Percentiles rank a stretch among this genome's conserved stretches.
phyloP scores from a whole-genome alignment of 2,329 filamentous ascomycete genomes.

The Aspergillus hortae region DNA sequence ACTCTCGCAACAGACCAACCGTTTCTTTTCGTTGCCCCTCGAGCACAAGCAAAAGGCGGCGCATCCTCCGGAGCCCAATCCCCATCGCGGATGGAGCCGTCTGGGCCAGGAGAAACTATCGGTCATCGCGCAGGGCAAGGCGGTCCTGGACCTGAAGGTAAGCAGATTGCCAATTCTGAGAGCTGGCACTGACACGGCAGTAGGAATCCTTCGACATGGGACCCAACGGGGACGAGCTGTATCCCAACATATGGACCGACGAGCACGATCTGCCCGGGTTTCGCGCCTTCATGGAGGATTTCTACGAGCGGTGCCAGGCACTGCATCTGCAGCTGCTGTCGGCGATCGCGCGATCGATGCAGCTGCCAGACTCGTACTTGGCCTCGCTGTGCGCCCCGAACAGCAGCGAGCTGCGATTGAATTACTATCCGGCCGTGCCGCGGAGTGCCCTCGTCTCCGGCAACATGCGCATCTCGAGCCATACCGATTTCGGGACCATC shows the following conservation, averaged over 20 bases:
- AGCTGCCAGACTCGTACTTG: conserved; percentile 1
- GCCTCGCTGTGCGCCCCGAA: background rate
- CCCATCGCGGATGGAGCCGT: conserved; percentile 29
- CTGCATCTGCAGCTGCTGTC: conserved; percentile 4
- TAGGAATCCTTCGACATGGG: conserved; percentile 15
- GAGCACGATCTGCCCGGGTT: conserved; percentile 6
- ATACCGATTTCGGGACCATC: conserved; percentile 13
- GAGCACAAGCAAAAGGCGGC: conserved; percentile 28
- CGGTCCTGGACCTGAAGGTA: conserved; percentile 22
- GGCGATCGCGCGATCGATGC: conserved; percentile 4
- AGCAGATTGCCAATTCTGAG: background rate
- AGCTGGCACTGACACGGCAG: background rate
- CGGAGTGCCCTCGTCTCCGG: background rate
- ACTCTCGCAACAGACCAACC: conserved; percentile 2
- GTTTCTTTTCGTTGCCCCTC: conserved; percentile 22
- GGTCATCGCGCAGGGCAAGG: conserved; percentile 17
- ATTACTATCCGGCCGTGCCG: conserved; percentile 8
- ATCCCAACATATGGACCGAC: conserved; percentile 9
- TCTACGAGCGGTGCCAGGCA: conserved; percentile 4
- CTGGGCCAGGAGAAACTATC: conserved; percentile 29
- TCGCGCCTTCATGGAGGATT: conserved; percentile 10
- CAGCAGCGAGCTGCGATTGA: conserved; percentile 9
- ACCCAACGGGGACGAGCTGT: background rate
- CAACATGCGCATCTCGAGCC: conserved; percentile 6
- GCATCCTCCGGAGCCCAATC: conserved; percentile 26